These are phyloP conservation scores for Trypanosoma melophagium DNA, from an alignment of 208 protist genomes.

Conservation along the genomic window DNA sequence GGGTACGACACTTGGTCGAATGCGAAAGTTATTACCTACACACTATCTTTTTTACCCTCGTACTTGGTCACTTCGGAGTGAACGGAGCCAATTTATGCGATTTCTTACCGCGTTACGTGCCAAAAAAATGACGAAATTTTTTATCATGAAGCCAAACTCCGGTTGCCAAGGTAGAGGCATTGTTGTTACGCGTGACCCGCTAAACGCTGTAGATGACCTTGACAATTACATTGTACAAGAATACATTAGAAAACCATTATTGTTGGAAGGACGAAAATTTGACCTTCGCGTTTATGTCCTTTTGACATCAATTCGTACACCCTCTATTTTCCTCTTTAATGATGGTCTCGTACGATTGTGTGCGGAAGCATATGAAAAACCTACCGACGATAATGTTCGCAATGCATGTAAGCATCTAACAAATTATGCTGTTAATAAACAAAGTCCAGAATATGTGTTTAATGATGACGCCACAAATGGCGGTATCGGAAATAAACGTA, in stretches of 20 bases:
- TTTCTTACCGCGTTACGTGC: slow-evolving; percentile 58
- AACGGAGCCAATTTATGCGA: slow-evolving; percentile 68
- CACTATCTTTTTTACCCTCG: slow-evolving; percentile 90
- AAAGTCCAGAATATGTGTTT: slow-evolving; percentile 87
- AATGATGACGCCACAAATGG: slow-evolving; percentile 78
- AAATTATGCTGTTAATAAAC: slow-evolving; percentile 97
- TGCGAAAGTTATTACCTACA: slow-evolving; percentile 75
- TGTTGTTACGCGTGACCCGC: slow-evolving; percentile 83
- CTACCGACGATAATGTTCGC: slow-evolving; percentile 73
- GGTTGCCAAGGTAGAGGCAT: slow-evolving; percentile 94
- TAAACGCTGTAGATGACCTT: slow-evolving; percentile 74
- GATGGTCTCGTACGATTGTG: slow-evolving; percentile 95
- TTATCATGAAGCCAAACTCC: slow-evolving; percentile 94
- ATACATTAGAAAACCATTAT: slow-evolving; percentile 90
- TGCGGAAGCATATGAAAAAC: slow-evolving; percentile 89
- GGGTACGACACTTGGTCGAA: slow-evolving; percentile 86
- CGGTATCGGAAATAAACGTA: slow-evolving; percentile 90
- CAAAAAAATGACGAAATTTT: slow-evolving; percentile 73
- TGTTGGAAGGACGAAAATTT: slow-evolving; percentile 95
- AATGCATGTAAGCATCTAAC: slow-evolving; percentile 95
- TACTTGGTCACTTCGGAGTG: slow-evolving; percentile 87
- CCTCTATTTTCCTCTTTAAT: slow-evolving; percentile 91
- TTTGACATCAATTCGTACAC: slow-evolving; percentile 85
- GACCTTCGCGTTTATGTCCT: slow-evolving; percentile 96
- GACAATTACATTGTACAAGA: slow-evolving; percentile 94